Conservation (phyloP, 2,329 filamentous ascomycete genomes). For the Calonectria fujianensis region DNA sequence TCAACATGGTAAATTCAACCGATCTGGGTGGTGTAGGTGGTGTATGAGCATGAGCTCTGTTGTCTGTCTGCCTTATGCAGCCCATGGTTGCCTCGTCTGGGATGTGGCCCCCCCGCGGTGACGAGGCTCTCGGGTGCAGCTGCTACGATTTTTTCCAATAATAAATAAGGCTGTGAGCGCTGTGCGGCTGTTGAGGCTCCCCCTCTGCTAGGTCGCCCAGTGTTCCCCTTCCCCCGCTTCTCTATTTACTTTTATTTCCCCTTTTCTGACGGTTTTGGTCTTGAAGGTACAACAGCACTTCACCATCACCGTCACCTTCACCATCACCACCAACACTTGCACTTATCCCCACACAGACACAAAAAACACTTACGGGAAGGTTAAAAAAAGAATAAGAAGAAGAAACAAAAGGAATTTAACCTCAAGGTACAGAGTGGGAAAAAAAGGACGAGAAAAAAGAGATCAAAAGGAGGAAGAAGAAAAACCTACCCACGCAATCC, state of each 20-base stretch:
- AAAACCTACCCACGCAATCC: neutral
- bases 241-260: conserved; percentile 20
- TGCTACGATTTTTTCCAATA: conserved; percentile 10
- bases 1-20: conserved; percentile 17
- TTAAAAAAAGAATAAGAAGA: neutral
- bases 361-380: neutral
- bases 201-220: neutral
- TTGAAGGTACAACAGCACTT: conserved; percentile 38
- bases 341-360: neutral
- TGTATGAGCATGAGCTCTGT: neutral
- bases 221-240: neutral
- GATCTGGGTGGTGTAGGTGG: neutral
- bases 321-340: conserved; percentile 3
- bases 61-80: conserved; percentile 32
- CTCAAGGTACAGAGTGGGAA: neutral
- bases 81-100: conserved; percentile 25
- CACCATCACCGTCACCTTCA: conserved; percentile 22
- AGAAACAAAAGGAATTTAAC: neutral
- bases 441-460: neutral
- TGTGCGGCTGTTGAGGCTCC: conserved; percentile 23
- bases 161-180: conserved; percentile 33
- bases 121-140: conserved; percentile 12
- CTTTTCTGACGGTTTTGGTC: conserved; percentile 14
- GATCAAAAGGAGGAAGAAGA: neutral
- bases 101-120: neutral